These are phyloP conservation scores for Bromus sterilis DNA, from an alignment of 176 grass and related monocot species.

Conservation along the genomic window DNA sequence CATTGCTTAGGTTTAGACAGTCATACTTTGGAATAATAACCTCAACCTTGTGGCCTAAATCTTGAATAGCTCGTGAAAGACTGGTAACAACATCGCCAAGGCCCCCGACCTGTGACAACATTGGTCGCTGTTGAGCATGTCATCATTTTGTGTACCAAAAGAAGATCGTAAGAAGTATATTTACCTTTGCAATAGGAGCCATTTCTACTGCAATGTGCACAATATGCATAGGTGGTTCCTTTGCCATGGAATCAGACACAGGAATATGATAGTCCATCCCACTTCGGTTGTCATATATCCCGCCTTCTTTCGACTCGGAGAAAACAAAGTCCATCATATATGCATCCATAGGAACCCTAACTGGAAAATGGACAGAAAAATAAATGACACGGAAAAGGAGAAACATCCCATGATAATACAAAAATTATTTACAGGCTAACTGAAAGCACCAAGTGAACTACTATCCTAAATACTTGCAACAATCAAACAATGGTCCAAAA, in stretches of 20 bases:
- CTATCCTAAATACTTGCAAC: conserved; percentile 13
- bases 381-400: not conserved
- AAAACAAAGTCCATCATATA: conserved; percentile 99
- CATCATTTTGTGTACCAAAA: not conserved
- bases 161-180: not conserved
- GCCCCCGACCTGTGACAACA: conserved; percentile 67
- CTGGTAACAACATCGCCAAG: conserved; percentile 97
- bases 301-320: conserved; percentile 85
- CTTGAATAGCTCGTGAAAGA: conserved; percentile 94
- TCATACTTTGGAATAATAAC: conserved; percentile 96
- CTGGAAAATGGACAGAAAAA: conserved; percentile 34
- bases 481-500: not conserved
- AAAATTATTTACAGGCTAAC: not conserved
- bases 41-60: conserved; percentile 94
- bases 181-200: conserved; percentile 98
- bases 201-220: conserved; percentile 93
- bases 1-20: conserved; percentile 80
- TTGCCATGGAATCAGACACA: conserved; percentile 52
- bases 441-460: not conserved
- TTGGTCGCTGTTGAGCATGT: not conserved
- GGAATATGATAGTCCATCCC: conserved; percentile 92
- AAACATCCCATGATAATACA: not conserved
- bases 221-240: conserved; percentile 94
- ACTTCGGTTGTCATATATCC: conserved; percentile 84
- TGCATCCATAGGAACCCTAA: conserved; percentile 82